phyloP scores from a whole-genome alignment of 2,329 filamentous ascomycete genomes.

The Cladosporium sp. region DNA sequence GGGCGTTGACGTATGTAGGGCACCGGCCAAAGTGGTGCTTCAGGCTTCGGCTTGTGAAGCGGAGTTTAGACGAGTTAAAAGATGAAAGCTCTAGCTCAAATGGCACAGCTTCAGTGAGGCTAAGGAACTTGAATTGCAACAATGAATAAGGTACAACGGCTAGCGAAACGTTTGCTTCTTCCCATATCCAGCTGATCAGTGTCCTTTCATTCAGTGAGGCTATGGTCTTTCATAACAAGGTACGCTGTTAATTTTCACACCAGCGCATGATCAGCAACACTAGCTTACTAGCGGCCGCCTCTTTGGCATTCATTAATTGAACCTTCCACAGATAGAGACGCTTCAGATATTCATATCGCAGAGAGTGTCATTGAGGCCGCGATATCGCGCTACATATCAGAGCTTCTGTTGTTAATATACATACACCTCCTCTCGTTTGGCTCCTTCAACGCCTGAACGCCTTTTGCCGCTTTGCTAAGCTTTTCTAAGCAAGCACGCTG shows the following conservation, averaged over 20 bases:
- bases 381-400: neutral
- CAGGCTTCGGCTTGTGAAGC: neutral
- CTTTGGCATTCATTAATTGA: neutral
- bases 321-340: neutral
- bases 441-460: conserved; percentile 16
- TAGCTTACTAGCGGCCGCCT: neutral
- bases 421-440: neutral
- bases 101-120: neutral
- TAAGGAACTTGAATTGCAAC: neutral
- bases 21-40: neutral
- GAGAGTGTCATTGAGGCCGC: neutral
- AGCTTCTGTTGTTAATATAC: conserved; percentile 10
- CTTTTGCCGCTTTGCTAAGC: neutral
- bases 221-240: neutral
- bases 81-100: neutral
- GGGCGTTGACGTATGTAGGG: neutral
- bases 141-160: neutral
- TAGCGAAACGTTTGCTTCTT: neutral
- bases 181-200: neutral
- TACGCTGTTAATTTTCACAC: neutral
- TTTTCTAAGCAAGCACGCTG: conserved; percentile 52
- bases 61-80: neutral
- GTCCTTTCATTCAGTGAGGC: neutral
- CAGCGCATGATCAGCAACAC: conserved; percentile 5
- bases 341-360: neutral